Evolutionary conservation across 371 early-diverging fungal species (phyloP).

Genomic region (Cladochytrium tenue): DNA sequence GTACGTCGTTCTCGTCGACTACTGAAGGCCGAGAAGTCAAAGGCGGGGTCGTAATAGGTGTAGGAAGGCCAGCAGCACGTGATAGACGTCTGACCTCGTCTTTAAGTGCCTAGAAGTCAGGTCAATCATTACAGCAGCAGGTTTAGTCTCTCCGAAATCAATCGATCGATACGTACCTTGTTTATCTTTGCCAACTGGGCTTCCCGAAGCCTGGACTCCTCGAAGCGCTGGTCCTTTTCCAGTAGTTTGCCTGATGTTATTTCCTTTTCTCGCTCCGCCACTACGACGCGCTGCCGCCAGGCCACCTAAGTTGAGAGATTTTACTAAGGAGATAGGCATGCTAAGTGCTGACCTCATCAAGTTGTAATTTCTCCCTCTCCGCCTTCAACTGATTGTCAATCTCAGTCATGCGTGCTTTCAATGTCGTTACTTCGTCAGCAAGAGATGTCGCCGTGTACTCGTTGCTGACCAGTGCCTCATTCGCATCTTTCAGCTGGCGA

Average conservation of each 20-base stretch:
- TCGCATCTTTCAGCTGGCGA: conserved; percentile 6
- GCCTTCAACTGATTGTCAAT: conserved; percentile 15
- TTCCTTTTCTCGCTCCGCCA: neutral
- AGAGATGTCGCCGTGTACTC: conserved; percentile 6
- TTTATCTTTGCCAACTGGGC: conserved; percentile 44
- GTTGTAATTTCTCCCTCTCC: neutral
- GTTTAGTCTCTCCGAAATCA: neutral
- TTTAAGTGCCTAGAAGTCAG: conserved; percentile 35
- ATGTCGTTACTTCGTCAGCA: conserved; percentile 14
- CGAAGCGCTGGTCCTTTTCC: conserved; percentile 28
- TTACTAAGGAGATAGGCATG: neutral
- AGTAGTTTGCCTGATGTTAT: conserved; percentile 2
- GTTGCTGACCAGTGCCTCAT: neutral
- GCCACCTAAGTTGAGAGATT: neutral
- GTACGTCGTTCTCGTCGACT: conserved; percentile 25
- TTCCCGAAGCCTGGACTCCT: conserved; percentile 36
- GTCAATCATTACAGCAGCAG: neutral
- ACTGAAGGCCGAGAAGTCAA: conserved; percentile 18
- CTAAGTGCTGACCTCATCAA: conserved; percentile 18
- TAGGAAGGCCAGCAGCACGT: conserved; percentile 23
- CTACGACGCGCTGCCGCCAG: neutral
- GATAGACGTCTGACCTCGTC: conserved; percentile 53
- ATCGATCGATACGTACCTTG: conserved; percentile 25
- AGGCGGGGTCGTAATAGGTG: conserved; percentile 23
- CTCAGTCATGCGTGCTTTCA: conserved; percentile 22